Evolutionary conservation across 495 filamentous ascomycete genomes (phyloP), one percentile per base, ranked within the genome.

Genomic region (Trichodelitschia bisporula): DNA sequence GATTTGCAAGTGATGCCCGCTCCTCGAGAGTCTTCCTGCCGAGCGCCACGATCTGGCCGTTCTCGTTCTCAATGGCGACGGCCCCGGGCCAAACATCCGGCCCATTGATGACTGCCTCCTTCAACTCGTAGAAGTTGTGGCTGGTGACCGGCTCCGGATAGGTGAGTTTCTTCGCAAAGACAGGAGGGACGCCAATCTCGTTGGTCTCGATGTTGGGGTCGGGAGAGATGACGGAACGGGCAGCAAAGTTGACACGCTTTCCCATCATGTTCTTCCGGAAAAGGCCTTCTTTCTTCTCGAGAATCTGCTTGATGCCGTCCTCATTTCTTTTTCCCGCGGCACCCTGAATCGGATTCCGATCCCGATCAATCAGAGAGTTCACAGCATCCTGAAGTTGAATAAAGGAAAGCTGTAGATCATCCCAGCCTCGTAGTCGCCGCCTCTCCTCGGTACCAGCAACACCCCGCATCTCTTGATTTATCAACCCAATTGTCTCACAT

Each of bases 241-340:
- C 89, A 33, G 89, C 89, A 47, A 82, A 93, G 51, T 99, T 95
- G 49, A 99, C 89, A 55, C 89, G 77, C 57, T 99, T 99, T 28
- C 89, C 89, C 89, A 99, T 99, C 84, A 99, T 95, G 56, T 99
- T 90, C 62, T 84, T 95, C 40, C 89, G 62, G 59, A 99, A 95
- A 28, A 99, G 55, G 28, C 89, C 89, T 45, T 99, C 89, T 52
- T 99, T 99, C 62, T 95, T 95, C 53, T 99, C 89, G 11, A 99
- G 62, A 42, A 79, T 74, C 44, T 99, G 89, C 53, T 95, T 99
- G 50, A 99, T 89, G 34, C 89, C 89, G 23, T 80, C 72, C 35
- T 76, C 69, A 26, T 71, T 69, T 29, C 61, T 52, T 44, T 63
- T 64, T 3, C 59, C 72, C 4, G 77, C 77, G 3, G 61, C 52